phyloP scores from a whole-genome alignment of 78 protist genomes.

The Chrysochromulina parva region DNA sequence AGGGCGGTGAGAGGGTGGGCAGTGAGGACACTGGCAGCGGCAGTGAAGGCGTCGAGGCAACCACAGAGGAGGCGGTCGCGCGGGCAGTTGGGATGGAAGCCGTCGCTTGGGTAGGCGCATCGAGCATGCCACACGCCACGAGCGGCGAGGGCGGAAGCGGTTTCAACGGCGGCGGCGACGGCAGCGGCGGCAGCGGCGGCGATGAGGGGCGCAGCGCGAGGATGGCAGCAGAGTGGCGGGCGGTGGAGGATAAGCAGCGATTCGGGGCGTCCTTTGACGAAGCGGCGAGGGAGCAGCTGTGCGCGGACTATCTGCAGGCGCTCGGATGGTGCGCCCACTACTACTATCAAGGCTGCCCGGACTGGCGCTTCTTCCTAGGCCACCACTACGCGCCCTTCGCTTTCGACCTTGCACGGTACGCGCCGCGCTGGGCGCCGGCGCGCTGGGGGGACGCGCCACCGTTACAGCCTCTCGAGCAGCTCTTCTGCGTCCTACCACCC shows the following conservation, averaged over 20 bases:
- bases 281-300: background rate
- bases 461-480: conserved; percentile 88
- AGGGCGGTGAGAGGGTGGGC: too few species aligned
- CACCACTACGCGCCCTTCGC: conserved; percentile 94
- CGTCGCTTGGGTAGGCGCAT: too few species aligned
- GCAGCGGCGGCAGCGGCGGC: too few species aligned
- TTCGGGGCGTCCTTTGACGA: too few species aligned
- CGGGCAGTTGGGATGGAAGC: too few species aligned
- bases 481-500: conserved; percentile 91
- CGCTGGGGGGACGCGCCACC: conserved; percentile 47
- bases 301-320: conserved; percentile 77
- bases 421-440: background rate
- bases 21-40: too few species aligned
- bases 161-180: background rate
- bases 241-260: too few species aligned
- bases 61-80: too few species aligned
- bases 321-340: conserved; percentile 92
- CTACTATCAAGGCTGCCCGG: conserved; percentile 91
- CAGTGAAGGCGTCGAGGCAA: too few species aligned
- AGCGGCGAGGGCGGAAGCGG: too few species aligned
- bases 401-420: conserved; percentile 42
- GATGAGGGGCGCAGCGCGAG: too few species aligned
- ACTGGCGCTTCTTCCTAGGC: conserved; percentile 95
- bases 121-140: too few species aligned
- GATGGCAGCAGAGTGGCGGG: background rate